These are phyloP conservation scores for Sutorius australiensis DNA, from an alignment of 768 basidiomycete genomes.

Conservation along the genomic window DNA sequence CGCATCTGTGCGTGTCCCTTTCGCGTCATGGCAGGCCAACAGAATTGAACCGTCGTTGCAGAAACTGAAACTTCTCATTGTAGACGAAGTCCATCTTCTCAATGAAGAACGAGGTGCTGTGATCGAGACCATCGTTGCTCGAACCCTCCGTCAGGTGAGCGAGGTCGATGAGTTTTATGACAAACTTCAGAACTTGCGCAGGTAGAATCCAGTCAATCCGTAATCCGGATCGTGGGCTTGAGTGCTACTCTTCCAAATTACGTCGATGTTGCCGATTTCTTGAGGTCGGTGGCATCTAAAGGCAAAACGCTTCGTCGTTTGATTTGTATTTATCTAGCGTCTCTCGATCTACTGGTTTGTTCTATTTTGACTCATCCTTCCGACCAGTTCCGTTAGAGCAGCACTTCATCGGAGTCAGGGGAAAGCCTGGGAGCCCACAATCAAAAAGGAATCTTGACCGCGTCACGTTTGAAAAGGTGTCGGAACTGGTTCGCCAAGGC, in stretches of 20 bases:
- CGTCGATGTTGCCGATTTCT: slow-evolving; percentile 90
- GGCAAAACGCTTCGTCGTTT: neutral
- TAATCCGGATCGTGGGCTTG: slow-evolving; percentile 93
- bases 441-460: slow-evolving; percentile 84
- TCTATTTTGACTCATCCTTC: slow-evolving; percentile 98
- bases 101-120: slow-evolving; percentile 98
- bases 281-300: slow-evolving; percentile 52
- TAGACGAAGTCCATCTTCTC: slow-evolving; percentile 95
- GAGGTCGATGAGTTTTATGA: neutral
- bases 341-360: slow-evolving; percentile 79
- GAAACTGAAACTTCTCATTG: slow-evolving; percentile 92
- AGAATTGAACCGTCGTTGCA: slow-evolving; percentile 29
- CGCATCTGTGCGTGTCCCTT: slow-evolving; percentile 62
- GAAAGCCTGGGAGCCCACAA: slow-evolving; percentile 70
- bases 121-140: slow-evolving; percentile 95
- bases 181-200: slow-evolving; percentile 26
- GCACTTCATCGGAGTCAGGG: slow-evolving; percentile 91
- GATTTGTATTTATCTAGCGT: slow-evolving; percentile 51
- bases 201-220: slow-evolving; percentile 95
- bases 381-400: slow-evolving; percentile 95
- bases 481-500: slow-evolving; percentile 80
- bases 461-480: slow-evolving; percentile 88
- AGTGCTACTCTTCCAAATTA: slow-evolving; percentile 98
- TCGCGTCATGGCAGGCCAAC: neutral
- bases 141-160: slow-evolving; percentile 81